Conservation (phyloP, 2,329 filamentous ascomycete species). For the Raffaelea arxii region DNA sequence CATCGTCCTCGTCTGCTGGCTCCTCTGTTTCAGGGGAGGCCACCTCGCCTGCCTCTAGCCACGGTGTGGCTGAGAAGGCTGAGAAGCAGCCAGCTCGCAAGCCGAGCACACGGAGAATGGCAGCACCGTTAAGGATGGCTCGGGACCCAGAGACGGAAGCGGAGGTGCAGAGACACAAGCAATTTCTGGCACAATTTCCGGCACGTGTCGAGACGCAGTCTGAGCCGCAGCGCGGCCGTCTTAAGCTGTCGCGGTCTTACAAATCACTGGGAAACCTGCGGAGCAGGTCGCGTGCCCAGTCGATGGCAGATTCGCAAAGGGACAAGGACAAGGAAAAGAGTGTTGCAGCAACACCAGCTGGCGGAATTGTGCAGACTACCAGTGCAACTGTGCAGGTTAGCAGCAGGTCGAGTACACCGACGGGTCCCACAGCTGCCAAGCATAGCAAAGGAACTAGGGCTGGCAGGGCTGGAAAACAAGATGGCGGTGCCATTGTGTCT, state of each 20-base stretch:
- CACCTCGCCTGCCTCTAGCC: background rate
- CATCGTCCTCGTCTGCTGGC: background rate
- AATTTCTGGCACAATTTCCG: constrained; percentile 9
- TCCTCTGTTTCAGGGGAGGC: background rate
- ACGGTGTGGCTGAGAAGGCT: too few relatives aligned
- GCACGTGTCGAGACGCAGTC: too few relatives aligned
- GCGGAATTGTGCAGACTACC: background rate
- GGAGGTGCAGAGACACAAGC: constrained; percentile 8
- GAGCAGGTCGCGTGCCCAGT: constrained; percentile 5
- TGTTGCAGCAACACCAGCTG: too few relatives aligned
- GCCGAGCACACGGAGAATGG: too few relatives aligned
- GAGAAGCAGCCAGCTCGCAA: too few relatives aligned
- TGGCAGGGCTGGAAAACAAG: too few relatives aligned
- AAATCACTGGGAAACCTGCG: constrained; percentile 12
- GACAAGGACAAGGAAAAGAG: background rate
- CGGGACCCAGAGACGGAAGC: constrained; percentile 4
- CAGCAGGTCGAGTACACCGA: background rate
- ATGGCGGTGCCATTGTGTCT: constrained; percentile 4
- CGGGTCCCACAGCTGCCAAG: background rate
- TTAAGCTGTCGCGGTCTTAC: constrained; percentile 5
- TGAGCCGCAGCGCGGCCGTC: constrained; percentile 1
- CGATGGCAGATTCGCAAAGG: background rate
- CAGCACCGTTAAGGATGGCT: too few relatives aligned
- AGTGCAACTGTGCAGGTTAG: background rate
- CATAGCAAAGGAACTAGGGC: too few relatives aligned